Percentiles rank a stretch among this genome's conserved stretches.
phyloP scores from a whole-genome alignment of 257 asterid genomes.

The Penstemon barbatus region DNA sequence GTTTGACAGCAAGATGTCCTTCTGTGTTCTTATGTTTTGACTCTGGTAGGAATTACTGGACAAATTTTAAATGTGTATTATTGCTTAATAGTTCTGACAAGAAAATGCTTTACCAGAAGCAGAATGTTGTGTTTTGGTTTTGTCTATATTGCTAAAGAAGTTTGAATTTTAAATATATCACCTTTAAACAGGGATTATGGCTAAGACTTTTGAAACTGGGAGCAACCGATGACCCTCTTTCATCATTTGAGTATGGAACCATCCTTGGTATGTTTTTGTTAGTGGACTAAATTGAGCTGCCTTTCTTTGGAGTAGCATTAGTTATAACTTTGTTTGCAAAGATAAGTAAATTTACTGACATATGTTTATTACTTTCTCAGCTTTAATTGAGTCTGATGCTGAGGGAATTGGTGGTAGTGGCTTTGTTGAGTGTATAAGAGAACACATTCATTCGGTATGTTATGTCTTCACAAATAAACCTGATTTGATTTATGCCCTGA shows the following conservation, averaged over 20 bases:
- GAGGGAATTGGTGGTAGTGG: conserved; percentile 99
- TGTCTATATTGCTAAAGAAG: conserved; percentile 10
- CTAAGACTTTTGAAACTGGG: conserved; percentile 88
- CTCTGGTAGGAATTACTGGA: conserved; percentile 10
- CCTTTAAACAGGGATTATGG: conserved; percentile 77
- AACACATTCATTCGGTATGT: conserved; percentile 89
- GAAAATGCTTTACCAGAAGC: background rate
- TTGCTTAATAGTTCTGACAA: conserved; percentile 8
- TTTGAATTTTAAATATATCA: conserved; percentile 16
- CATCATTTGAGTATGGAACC: conserved; percentile 96
- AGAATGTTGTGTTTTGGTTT: conserved; percentile 17
- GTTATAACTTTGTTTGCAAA: conserved; percentile 25
- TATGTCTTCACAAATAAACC: conserved; percentile 25
- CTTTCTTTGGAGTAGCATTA: conserved; percentile 12
- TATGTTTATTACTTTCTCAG: conserved; percentile 46
- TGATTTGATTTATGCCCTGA: background rate
- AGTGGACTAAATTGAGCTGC: conserved; percentile 14
- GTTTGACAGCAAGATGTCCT: conserved; percentile 4
- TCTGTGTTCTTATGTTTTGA: conserved; percentile 9
- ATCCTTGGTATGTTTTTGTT: conserved; percentile 67
- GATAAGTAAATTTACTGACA: conserved; percentile 28
- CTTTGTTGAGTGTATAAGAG: conserved; percentile 91
- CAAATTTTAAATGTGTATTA: conserved; percentile 3
- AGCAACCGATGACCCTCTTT: conserved; percentile 93
- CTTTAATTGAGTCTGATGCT: conserved; percentile 92